Evolutionary conservation across 495 filamentous ascomycete genomes (phyloP), one percentile per base, ranked within the genome.

Genomic region (Penicillium parvum): DNA sequence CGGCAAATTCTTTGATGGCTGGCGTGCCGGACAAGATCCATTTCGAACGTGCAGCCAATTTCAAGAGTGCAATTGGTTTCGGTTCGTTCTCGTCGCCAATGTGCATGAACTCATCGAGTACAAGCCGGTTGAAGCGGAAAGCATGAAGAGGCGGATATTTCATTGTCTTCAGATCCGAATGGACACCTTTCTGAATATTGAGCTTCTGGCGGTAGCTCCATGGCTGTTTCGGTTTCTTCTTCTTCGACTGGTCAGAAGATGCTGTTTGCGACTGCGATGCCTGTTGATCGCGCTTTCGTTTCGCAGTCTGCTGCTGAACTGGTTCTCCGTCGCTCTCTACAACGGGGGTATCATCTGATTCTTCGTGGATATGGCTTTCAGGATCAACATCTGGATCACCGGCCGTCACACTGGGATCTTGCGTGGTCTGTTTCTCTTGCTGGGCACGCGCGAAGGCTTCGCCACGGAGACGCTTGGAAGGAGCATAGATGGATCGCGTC

Each of bases 21-120:
- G 83, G 84, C 1, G 84, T 88, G 3, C 77, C 84, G 0, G 83
- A 86, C 1, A 88, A 59, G 16, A 84, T 65, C 84, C 84, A 88
- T 41, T 75, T 78, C 7, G 75, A 74, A 32, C 66, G 63, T 18
- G 77, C 71, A 5, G 69, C 44, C 1, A 80, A 40, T 1, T 53
- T 49, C 2, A 57, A 42, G 4, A 78, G 40, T 4, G 61, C 42
- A 0, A 49, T 36, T 18, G 60, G 56, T 26, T 59, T 52, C 5
- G 65, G 49, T 15, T 64, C 49, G 10, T 71, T 62, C n/a, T n/a
- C n/a, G n/a, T n/a, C n/a, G n/a, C n/a, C n/a, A 25, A 71, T 57
- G 49, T 84, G 83, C 1, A 80, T 78, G 57, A 77, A 87, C 40
- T 88, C 84, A 52, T 88, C 84, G 32, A 85, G 72, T 3, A 88